Percentiles rank a stretch among this genome's conserved stretches.
Conservation (phyloP, 176 grass and related monocot species). For the Phoenix dactylifera region DNA sequence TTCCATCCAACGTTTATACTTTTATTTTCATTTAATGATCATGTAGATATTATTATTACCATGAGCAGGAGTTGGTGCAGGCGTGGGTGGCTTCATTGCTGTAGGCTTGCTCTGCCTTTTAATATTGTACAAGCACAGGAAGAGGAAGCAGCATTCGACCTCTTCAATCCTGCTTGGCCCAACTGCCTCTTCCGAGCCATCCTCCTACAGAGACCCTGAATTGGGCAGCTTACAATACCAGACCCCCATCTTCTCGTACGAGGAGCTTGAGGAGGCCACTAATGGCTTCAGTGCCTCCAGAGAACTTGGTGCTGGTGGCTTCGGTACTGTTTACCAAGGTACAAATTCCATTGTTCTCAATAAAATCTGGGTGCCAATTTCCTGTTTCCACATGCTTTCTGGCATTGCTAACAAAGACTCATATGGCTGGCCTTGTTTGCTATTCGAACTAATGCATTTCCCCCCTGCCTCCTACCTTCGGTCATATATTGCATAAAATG, state of each 20-base stretch:
- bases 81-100: background rate
- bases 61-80: conserved; percentile 20
- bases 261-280: conserved; percentile 71
- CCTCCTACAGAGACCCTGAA: conserved; percentile 34
- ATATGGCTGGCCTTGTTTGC: too few species aligned
- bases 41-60: background rate
- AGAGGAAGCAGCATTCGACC: conserved; percentile 16
- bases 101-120: background rate
- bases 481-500: too few species aligned
- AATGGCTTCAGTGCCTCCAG: conserved; percentile 50
- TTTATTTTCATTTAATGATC: too few species aligned
- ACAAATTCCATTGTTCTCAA: background rate
- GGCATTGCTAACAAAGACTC: background rate
- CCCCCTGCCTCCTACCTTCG: too few species aligned
- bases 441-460: too few species aligned
- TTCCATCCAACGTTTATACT: too few species aligned
- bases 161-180: conserved; percentile 11
- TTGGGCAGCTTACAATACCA: conserved; percentile 18
- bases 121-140: conserved; percentile 23
- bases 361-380: too few species aligned
- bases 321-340: conserved; percentile 87
- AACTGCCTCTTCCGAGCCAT: conserved; percentile 15
- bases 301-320: conserved; percentile 44
- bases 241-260: conserved; percentile 63
- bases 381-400: too few species aligned